Evolutionary conservation across 192 early-diverging fungal species (phyloP), one percentile per base, ranked within the genome.

Genomic region (Jimgerdemannia flammicorona): DNA sequence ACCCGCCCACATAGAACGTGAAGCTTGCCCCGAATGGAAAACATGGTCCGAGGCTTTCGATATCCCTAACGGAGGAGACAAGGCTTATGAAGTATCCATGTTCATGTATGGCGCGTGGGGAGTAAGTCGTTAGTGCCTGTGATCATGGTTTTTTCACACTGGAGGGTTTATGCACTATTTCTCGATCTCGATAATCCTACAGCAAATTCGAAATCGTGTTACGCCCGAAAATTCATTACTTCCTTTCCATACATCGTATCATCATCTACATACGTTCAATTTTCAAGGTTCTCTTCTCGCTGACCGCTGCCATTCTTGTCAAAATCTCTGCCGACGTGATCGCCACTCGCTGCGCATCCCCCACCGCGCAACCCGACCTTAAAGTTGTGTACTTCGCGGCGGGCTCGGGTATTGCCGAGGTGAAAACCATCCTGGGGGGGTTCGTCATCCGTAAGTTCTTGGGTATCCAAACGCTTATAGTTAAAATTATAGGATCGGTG

Each of bases 401-500:
- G 9, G 96, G 96, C n/a, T 93, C 92, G n/a, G 96, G 96, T 42
- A 93, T 97, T 44, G 91, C 96, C 17, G 96, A 99, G 83, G 93
- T 99, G 70, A 99, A 99, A 79, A 94, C 94, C 17, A 97, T 97
- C 59, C 77, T 98, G 66, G 93, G 96, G 64, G 96, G 96, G 4
- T 99, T 97, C 84, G 93, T 96, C 44, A 97, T 99, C 74, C 89
- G 93, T 42, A 90, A 93, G 49, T 99, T 98, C 83, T 82, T 99
- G 54, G 97, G 95, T 9, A 86, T 93, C 40, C 90, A 93, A 81
- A 98, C 97, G 17, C 84, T 99, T 29, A 70, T 95, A 75, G 95
- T 97, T 59, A 99, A 99, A 77, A 91, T 89, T 43, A 80, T 98
- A 43, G 96, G 96, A 7, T 79, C 97, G 78, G 94, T 97, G 84